These are phyloP conservation scores for Apodospora peruviana DNA, from an alignment of 495 filamentous ascomycete genomes.

Conservation along the genomic window DNA sequence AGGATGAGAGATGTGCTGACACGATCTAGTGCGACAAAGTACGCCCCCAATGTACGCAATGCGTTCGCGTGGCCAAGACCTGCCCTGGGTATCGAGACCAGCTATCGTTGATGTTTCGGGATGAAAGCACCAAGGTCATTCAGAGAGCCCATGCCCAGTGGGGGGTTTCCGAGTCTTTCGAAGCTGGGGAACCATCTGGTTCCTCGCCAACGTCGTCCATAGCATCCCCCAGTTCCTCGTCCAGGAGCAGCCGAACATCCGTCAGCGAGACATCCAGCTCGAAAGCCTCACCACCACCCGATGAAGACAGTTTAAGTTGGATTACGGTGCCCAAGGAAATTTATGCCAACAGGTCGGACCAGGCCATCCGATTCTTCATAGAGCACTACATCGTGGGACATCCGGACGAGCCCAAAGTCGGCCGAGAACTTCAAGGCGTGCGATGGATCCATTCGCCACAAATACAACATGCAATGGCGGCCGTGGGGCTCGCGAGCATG, in stretches of 20 bases:
- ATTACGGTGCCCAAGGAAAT: conserved; percentile 13
- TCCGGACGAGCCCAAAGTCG: conserved; percentile 37
- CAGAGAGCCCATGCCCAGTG: conserved; percentile 55
- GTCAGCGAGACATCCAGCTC: conserved; percentile 1
- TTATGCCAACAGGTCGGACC: conserved; percentile 28
- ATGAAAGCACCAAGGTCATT: conserved; percentile 64
- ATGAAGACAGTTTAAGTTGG: neutral
- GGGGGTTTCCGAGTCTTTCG: conserved; percentile 24
- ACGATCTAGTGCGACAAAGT: conserved; percentile 57
- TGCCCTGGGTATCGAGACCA: conserved; percentile 68
- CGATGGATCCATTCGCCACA: conserved; percentile 22
- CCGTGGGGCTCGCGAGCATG: conserved; percentile 39
- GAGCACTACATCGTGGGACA: conserved; percentile 42
- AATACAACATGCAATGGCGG: conserved; percentile 38
- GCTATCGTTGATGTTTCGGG: conserved; percentile 64
- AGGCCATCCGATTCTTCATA: conserved; percentile 41
- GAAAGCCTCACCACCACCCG: conserved; percentile 6
- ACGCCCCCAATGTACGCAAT: conserved; percentile 61
- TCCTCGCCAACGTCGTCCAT: conserved; percentile 22
- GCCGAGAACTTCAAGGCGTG: conserved; percentile 21
- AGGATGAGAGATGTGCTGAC: neutral
- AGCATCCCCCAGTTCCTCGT: conserved; percentile 7
- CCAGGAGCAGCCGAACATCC: conserved; percentile 4
- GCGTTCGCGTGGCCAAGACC: conserved; percentile 46
- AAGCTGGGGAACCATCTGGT: conserved; percentile 17